Conservation (phyloP, 257 asterid species). For the Ligustrum vulgare region DNA sequence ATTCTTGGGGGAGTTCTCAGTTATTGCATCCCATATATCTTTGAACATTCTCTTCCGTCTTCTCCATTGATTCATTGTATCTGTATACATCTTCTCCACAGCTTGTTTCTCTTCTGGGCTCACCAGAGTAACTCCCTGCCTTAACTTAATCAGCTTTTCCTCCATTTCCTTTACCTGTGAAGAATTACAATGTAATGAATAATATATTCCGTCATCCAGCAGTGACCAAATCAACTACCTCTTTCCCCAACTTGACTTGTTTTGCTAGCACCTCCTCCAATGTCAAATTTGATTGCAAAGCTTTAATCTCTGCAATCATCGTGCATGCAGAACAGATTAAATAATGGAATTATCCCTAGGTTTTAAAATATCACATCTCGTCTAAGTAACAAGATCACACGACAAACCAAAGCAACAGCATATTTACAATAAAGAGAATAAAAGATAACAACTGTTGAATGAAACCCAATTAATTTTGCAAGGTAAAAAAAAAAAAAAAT, state of each 20-base stretch:
- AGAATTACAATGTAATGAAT: conserved; percentile 8
- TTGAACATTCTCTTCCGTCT: conserved; percentile 90
- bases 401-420: neutral
- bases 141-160: conserved; percentile 67
- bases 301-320: conserved; percentile 64
- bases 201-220: conserved; percentile 11
- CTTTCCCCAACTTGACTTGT: conserved; percentile 55
- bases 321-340: conserved; percentile 16
- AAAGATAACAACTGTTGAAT: neutral
- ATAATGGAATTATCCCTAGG: conserved; percentile 1
- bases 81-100: conserved; percentile 54
- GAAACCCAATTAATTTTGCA: too few species aligned
- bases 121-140: conserved; percentile 81
- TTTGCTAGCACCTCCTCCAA: conserved; percentile 64
- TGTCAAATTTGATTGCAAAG: conserved; percentile 81
- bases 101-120: conserved; percentile 77
- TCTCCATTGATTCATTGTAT: conserved; percentile 72
- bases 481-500: too few species aligned
- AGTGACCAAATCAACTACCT: conserved; percentile 42
- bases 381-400: neutral
- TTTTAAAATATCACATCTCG: neutral
- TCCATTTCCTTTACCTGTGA: conserved; percentile 78
- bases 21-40: conserved; percentile 92
- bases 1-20: conserved; percentile 91
- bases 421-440: neutral